phyloP scores from a whole-genome alignment of 2,329 filamentous ascomycete genomes.

The Aspergillus japonicus region DNA sequence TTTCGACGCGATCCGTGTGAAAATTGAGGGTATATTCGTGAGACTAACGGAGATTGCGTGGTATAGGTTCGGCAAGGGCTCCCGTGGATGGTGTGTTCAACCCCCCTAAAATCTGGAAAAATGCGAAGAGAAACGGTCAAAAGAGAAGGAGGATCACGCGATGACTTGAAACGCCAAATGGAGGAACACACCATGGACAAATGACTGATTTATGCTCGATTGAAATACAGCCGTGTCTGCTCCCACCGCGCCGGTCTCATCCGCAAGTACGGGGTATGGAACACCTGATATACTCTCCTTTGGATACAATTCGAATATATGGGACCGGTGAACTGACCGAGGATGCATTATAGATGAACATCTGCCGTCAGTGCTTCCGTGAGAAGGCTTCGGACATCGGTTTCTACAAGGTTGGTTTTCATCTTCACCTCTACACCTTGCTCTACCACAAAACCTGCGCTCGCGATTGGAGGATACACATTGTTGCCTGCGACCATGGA shows the following conservation, averaged over 20 bases:
- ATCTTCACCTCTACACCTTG: background rate
- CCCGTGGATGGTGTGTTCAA: conserved; percentile 78
- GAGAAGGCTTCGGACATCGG: conserved; percentile 68
- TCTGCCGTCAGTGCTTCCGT: conserved; percentile 69
- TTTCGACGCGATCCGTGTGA: too few relatives aligned
- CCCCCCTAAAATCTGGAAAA: conserved; percentile 5
- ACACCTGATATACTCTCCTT: conserved; percentile 4
- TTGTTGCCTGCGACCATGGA: background rate
- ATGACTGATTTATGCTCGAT: conserved; percentile 26
- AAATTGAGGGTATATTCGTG: conserved; percentile 8
- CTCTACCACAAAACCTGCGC: background rate
- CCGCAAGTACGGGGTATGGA: conserved; percentile 84
- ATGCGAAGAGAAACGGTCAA: background rate
- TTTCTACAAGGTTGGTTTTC: conserved; percentile 62
- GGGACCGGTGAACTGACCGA: conserved; percentile 17
- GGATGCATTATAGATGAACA: conserved; percentile 40
- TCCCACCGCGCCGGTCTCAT: conserved; percentile 98
- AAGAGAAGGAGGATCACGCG: background rate
- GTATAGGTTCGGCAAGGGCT: conserved; percentile 74
- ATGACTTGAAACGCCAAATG: background rate
- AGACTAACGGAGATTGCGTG: conserved; percentile 19
- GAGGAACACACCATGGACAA: conserved; percentile 13
- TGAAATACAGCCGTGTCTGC: conserved; percentile 67
- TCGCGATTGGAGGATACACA: background rate
- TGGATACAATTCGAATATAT: background rate